Percentiles rank a stretch among this genome's conserved stretches.
Evolutionary conservation across 2,329 filamentous ascomycete genomes (phyloP).

Genomic region (Alternaria dauci): DNA sequence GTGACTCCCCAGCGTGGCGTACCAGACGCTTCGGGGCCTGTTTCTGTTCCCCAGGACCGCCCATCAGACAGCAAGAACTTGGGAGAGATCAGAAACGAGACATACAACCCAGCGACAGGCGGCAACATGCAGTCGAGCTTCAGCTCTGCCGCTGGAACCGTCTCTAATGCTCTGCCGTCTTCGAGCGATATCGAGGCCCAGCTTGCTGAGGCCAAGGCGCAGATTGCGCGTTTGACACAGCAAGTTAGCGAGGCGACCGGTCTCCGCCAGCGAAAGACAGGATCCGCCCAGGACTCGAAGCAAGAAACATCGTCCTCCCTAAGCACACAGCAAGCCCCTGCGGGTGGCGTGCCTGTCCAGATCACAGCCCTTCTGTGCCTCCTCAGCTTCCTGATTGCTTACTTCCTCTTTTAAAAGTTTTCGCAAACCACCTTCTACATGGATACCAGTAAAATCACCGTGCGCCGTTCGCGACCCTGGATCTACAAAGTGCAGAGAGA

Average conservation of each 20-base stretch:
- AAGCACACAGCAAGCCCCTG: constrained; percentile 61
- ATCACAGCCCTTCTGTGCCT: constrained; percentile 85
- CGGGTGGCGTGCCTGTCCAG: constrained; percentile 85
- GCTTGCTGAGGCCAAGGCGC: constrained; percentile 76
- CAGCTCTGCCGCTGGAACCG: constrained; percentile 58
- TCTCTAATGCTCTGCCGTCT: constrained; percentile 59
- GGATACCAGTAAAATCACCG: constrained; percentile 26
- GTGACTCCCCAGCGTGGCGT: constrained; percentile 56
- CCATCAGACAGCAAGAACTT: constrained; percentile 52
- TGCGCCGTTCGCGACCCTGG: constrained; percentile 33
- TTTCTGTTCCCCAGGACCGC: constrained; percentile 51
- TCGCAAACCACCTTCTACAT: constrained; percentile 28
- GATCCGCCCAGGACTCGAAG: constrained; percentile 62
- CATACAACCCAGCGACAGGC: constrained; percentile 51
- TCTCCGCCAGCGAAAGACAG: constrained; percentile 79
- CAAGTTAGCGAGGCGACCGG: constrained; percentile 65
- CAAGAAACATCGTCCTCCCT: constrained; percentile 59
- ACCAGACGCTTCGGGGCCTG: constrained; percentile 46
- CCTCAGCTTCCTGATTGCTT: constrained; percentile 90
- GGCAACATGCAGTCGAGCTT: constrained; percentile 50
- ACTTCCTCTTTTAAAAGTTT: constrained; percentile 84
- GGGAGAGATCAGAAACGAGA: constrained; percentile 53
- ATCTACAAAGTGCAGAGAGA: constrained; percentile 26
- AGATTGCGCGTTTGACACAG: constrained; percentile 73
- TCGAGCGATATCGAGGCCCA: constrained; percentile 74